Conservation (phyloP, 192 early-diverging fungal species). For the Phlyctochytrium planicorne region DNA sequence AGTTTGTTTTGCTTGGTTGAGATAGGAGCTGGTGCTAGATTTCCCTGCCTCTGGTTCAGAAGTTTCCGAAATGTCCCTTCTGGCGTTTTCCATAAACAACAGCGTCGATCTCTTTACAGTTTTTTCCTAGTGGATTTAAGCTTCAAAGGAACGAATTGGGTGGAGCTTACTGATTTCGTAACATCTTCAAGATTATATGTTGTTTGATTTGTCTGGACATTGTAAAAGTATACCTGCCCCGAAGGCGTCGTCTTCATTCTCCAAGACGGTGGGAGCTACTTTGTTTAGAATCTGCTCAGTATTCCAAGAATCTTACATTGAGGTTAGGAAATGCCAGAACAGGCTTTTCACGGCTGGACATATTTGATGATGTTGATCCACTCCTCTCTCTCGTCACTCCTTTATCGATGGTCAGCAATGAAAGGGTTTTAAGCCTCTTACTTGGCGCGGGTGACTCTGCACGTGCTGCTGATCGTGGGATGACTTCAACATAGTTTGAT, state of each 20-base stretch:
- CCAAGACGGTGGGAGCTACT: slow-evolving; percentile 42
- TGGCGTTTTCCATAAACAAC: slow-evolving; percentile 10
- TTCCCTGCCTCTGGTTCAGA: no score
- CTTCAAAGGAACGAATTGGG: no score
- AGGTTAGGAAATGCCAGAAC: no score
- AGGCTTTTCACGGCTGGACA: no score
- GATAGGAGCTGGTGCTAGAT: no score
- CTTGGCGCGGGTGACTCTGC: no score
- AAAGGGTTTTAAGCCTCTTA: no score
- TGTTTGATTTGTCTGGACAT: slow-evolving; percentile 49
- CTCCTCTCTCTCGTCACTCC: no score
- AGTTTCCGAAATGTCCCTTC: background rate
- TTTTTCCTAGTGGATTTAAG: slow-evolving; percentile 1
- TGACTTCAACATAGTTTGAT: slow-evolving; percentile 54
- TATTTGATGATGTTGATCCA: no score
- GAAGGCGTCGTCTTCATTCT: slow-evolving; percentile 32
- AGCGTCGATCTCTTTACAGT: slow-evolving; percentile 15
- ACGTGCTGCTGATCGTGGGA: no score
- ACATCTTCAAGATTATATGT: slow-evolving; percentile 48
- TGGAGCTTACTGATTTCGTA: slow-evolving; percentile 26
- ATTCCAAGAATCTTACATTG: background rate
- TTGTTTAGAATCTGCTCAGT: background rate
- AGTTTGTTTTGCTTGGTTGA: no score
- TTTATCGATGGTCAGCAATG: no score
- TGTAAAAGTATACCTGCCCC: slow-evolving; percentile 47